phyloP scores from a whole-genome alignment of 2,329 filamentous ascomycete genomes.

The Phyllosticta citribraziliensis region DNA sequence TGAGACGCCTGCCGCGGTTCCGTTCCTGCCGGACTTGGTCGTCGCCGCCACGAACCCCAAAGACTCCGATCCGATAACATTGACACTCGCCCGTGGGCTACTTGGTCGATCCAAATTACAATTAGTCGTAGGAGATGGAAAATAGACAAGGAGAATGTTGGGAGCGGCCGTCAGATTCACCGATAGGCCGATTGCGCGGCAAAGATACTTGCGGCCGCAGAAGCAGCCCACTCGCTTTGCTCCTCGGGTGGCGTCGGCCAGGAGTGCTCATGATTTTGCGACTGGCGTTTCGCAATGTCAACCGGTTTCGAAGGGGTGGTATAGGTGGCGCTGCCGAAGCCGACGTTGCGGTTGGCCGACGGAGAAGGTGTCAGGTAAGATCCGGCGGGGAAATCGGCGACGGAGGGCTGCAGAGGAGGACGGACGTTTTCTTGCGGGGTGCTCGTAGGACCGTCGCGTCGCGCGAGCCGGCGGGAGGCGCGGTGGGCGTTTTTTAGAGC shows the following conservation, averaged over 20 bases:
- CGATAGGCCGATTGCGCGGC: constrained; percentile 28
- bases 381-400: constrained; percentile 50
- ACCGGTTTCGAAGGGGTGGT: constrained; percentile 59
- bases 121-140: constrained; percentile 9
- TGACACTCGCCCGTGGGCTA: constrained; percentile 4
- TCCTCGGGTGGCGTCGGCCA: constrained; percentile 96
- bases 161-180: not conserved
- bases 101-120: constrained; percentile 9
- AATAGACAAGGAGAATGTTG: constrained; percentile 6
- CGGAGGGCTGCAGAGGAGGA: constrained; percentile 50
- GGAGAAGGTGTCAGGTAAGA: constrained; percentile 65
- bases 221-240: constrained; percentile 81
- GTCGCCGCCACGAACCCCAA: not conserved
- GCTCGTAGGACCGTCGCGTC: constrained; percentile 14
- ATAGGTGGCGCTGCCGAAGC: constrained; percentile 59
- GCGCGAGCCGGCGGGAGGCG: constrained; percentile 62
- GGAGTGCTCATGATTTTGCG: constrained; percentile 45
- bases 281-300: constrained; percentile 52
- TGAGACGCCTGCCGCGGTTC: constrained; percentile 7
- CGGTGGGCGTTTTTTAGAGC: constrained; percentile 67
- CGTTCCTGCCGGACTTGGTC: constrained; percentile 9
- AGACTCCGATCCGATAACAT: constrained; percentile 8
- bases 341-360: constrained; percentile 72
- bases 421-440: constrained; percentile 24
- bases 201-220: constrained; percentile 62